Conservation (phyloP, 2,329 filamentous ascomycete species). For the Fusarium veterinarium region DNA sequence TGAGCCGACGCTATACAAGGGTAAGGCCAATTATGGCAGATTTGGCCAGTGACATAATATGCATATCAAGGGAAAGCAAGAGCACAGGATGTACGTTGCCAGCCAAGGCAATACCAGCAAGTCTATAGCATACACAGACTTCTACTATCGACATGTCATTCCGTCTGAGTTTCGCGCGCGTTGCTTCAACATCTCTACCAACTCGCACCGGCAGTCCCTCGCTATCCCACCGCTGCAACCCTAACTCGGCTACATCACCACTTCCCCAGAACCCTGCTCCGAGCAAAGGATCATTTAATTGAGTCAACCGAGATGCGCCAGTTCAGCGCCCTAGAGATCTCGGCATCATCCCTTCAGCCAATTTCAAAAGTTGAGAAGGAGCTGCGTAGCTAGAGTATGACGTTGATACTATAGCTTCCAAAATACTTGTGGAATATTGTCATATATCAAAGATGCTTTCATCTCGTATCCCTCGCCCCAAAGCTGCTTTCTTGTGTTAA, state of each 20-base stretch:
- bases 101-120: no score
- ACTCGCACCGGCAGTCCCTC: no score
- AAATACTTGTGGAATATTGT: not conserved
- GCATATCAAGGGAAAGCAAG: no score
- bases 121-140: not conserved
- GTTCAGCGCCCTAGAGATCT: not conserved
- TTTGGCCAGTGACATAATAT: no score
- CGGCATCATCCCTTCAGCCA: not conserved
- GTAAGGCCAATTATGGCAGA: no score
- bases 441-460: not conserved
- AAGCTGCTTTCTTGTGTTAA: no score
- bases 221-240: no score
- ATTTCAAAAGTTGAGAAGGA: not conserved
- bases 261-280: not conserved
- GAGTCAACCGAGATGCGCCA: not conserved
- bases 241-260: not conserved
- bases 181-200: not conserved
- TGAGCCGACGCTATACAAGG: no score
- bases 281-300: not conserved
- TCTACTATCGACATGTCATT: not conserved
- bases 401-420: not conserved
- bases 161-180: fast-evolving
- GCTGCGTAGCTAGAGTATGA: not conserved
- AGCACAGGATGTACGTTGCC: no score
- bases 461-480: not conserved